Evolutionary conservation across 2,329 filamentous ascomycete species (phyloP), one percentile per base, ranked within the genome.

Genomic region (Talaromyces rugulosus): DNA sequence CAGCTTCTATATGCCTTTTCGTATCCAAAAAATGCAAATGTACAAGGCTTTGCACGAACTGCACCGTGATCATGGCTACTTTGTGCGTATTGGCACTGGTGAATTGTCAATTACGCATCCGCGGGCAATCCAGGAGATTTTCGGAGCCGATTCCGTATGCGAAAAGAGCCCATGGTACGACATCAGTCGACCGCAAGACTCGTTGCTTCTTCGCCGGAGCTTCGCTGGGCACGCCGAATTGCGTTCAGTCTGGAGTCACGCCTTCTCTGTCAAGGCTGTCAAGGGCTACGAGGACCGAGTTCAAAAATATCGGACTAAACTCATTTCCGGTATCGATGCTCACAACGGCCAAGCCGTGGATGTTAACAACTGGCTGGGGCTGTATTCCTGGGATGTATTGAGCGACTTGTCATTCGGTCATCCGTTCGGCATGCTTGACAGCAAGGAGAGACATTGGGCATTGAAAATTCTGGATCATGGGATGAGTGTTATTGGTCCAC

Each of bases 321-420:
- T 80, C 5, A 16, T 61, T n/a, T 52, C 40, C 1, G 30, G 53
- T 11, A 56, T 61, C 50, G 52, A 56, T 47, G 23, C 58, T 28
- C 30, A 31, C 8, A 23, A 50, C 23, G 36, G 53, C 9, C 14
- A 34, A 7, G 50, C 50, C 2, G 62, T 82, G 4, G 69, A 78
- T 50, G 68, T 79, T 31, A 67, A 72, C 1, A 71, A 76, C 52
- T 78, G 73, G 64, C 75, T 79, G 62, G 75, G 72, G 23, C 71
- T 77, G 31, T 81, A 75, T 65, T 72, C 68, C 28, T 81, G 78
- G 66, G 78, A 81, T 64, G 72, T 80, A 27, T 81, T 81, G 78
- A 76, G 78, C 3, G 71, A 73, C 5, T 67, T 82, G 27, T 76
- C 77, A 1, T 81, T 81, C 65, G 78, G 76, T 5, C 70, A 74